Conservation (phyloP, 1,284 basidiomycete species). For the Pseudozyma hubeiensis region DNA sequence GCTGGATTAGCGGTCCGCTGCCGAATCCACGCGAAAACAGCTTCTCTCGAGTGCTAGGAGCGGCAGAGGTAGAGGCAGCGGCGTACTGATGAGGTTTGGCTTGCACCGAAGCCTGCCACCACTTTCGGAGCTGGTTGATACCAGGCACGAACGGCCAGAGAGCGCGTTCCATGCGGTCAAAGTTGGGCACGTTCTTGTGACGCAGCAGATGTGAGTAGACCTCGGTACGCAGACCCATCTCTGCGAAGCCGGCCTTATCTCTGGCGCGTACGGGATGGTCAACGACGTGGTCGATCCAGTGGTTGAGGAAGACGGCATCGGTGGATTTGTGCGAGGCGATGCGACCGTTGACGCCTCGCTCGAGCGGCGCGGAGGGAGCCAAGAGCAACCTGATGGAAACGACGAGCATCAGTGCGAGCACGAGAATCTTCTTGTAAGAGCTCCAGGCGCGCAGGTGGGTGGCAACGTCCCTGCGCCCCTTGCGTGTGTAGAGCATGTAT, state of each 20-base stretch:
- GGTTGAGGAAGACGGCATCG: conserved; percentile 44
- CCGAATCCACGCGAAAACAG: conserved; percentile 25
- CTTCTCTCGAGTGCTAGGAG: not conserved
- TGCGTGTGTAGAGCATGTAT: conserved; percentile 24
- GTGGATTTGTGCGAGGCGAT: conserved; percentile 17
- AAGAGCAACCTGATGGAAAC: conserved; percentile 12
- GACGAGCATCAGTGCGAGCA: conserved; percentile 16
- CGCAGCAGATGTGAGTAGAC: conserved; percentile 53
- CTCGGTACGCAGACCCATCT: conserved; percentile 51
- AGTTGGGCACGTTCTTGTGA: conserved; percentile 37
- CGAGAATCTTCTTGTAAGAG: conserved; percentile 16
- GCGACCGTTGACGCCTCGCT: conserved; percentile 28
- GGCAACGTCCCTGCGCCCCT: conserved; percentile 14
- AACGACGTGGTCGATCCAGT: conserved; percentile 47
- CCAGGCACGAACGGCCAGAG: conserved; percentile 53
- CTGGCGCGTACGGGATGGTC: conserved; percentile 43
- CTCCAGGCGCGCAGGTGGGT: conserved; percentile 5
- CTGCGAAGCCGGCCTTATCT: conserved; percentile 47
- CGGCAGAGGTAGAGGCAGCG: not conserved
- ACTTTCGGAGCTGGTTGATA: conserved; percentile 45
- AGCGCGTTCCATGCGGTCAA: conserved; percentile 48
- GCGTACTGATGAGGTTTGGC: conserved; percentile 25
- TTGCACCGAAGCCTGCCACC: conserved; percentile 42
- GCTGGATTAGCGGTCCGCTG: not conserved
- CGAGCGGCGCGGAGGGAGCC: conserved; percentile 9